Evolutionary conservation across 257 asterid species (phyloP).

Genomic region (Jacaranda mimosifolia): DNA sequence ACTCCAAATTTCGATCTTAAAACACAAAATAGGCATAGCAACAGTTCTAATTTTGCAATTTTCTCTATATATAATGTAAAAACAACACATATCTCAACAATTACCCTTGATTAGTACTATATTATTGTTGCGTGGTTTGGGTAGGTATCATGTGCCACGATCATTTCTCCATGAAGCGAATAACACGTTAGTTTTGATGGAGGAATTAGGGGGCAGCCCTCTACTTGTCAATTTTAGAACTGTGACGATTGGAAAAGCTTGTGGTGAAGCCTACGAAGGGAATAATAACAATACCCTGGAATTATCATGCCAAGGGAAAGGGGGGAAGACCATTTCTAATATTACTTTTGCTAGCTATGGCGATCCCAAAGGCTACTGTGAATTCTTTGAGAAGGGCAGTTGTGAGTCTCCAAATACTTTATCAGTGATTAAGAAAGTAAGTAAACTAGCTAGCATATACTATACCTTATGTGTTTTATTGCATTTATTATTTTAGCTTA

Average conservation of each 20-base stretch:
- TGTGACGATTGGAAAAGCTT: neutral
- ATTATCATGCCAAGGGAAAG: neutral
- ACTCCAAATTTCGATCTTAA: too few relatives aligned
- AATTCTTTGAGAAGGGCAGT: neutral
- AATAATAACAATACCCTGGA: neutral
- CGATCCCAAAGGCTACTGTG: neutral
- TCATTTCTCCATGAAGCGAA: neutral
- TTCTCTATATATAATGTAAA: too few relatives aligned
- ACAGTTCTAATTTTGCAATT: too few relatives aligned
- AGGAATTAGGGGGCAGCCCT: neutral
- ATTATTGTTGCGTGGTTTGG: neutral
- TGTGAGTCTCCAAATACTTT: neutral
- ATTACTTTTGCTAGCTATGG: neutral
- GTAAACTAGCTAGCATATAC: neutral
- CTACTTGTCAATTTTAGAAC: neutral
- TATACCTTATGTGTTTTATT: too few relatives aligned
- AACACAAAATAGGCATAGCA: too few relatives aligned
- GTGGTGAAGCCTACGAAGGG: neutral
- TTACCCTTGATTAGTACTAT: too few relatives aligned
- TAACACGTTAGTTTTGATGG: neutral
- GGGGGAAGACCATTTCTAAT: neutral
- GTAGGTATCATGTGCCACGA: neutral
- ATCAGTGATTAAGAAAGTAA: neutral
- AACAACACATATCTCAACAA: too few relatives aligned
- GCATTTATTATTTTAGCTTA: too few relatives aligned